phyloP scores from a whole-genome alignment of 768 basidiomycete species.

The Tricholoma hemisulphureum region DNA sequence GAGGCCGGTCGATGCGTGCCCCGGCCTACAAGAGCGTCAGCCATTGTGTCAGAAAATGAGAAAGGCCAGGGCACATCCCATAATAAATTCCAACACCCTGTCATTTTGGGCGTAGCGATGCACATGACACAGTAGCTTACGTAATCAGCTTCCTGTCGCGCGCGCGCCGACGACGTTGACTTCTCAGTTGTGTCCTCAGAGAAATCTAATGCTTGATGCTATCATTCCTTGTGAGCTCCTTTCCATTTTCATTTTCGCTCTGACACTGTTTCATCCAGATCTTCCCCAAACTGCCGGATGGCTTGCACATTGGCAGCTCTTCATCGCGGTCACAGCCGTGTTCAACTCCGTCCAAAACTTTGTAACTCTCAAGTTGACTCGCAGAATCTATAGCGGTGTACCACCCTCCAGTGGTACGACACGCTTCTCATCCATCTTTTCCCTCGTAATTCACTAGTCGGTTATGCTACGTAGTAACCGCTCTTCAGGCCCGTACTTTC shows the following conservation, averaged over 20 bases:
- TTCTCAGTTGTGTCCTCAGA: background rate
- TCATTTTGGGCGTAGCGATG: constrained; percentile 7
- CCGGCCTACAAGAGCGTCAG: constrained; percentile 13
- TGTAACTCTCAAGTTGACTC: constrained; percentile 71
- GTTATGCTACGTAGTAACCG: constrained; percentile 58
- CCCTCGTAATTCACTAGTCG: background rate
- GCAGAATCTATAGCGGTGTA: constrained; percentile 63
- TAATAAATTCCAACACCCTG: constrained; percentile 4
- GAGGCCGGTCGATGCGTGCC: constrained; percentile 35
- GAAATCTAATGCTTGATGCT: constrained; percentile 4
- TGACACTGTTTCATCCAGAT: constrained; percentile 34
- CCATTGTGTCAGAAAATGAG: constrained; percentile 28
- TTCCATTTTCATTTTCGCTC: background rate
- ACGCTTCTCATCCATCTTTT: background rate
- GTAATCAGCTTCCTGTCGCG: background rate
- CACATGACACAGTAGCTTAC: constrained; percentile 6
- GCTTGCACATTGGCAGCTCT: constrained; percentile 86
- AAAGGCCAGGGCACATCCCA: constrained; percentile 14
- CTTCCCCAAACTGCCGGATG: constrained; percentile 66
- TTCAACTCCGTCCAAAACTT: constrained; percentile 90
- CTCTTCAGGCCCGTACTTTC: constrained; percentile 86
- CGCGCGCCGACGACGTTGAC: background rate
- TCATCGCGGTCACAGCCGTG: constrained; percentile 72
- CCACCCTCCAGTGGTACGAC: constrained; percentile 37
- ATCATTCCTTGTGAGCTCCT: constrained; percentile 12